phyloP scores from a whole-genome alignment of 441 rosid genomes.

The California macrophylla region DNA sequence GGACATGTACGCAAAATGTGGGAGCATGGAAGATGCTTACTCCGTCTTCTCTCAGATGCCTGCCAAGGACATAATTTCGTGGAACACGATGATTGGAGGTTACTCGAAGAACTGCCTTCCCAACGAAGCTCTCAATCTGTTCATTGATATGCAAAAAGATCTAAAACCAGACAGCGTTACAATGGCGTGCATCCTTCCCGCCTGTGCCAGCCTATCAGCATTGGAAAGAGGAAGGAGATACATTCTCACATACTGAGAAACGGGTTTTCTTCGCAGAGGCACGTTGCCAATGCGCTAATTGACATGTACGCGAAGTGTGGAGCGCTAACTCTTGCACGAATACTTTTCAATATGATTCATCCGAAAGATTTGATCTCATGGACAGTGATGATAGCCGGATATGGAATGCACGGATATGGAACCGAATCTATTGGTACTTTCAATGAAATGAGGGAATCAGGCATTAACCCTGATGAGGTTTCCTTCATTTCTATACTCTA shows the following conservation, averaged over 20 bases:
- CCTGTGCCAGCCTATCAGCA: conserved; percentile 65
- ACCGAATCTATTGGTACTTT: conserved; percentile 47
- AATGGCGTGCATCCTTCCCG: conserved; percentile 63
- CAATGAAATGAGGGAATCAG: conserved; percentile 36
- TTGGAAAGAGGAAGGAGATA: conserved; percentile 58
- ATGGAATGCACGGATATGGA: conserved; percentile 74
- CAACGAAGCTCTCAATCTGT: conserved; percentile 47
- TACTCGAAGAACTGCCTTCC: conserved; percentile 50
- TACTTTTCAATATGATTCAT: conserved; percentile 46
- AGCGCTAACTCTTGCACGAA: conserved; percentile 36
- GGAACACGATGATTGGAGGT: conserved; percentile 73
- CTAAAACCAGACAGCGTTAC: conserved; percentile 46
- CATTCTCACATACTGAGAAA: conserved; percentile 48
- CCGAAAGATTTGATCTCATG: conserved; percentile 59
- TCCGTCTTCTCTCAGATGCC: conserved; percentile 40
- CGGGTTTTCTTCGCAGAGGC: conserved; percentile 35
- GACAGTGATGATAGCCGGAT: conserved; percentile 79
- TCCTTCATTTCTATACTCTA: conserved; percentile 51
- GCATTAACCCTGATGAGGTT: conserved; percentile 43
- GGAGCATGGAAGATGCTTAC: conserved; percentile 54
- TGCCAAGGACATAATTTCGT: conserved; percentile 50
- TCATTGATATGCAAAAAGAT: conserved; percentile 36
- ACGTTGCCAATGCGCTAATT: conserved; percentile 51
- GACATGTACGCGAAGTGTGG: conserved; percentile 73
- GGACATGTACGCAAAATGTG: conserved; percentile 80